Evolutionary conservation across 83 land plant genomes (phyloP).

Genomic region (Picea engelmannii): DNA sequence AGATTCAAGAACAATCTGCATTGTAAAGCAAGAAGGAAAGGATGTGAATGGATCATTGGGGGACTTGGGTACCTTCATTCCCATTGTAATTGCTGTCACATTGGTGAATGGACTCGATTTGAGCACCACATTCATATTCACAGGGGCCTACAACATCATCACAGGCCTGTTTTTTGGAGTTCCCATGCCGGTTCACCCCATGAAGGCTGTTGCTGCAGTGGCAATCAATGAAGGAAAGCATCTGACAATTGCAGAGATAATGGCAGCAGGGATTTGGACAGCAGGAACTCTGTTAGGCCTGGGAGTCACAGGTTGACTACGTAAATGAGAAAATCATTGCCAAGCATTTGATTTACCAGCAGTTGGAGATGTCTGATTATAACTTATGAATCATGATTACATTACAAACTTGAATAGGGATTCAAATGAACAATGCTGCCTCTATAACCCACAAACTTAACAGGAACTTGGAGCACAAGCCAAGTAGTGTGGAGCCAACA

Average conservation of each 20-base stretch:
- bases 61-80: constrained; percentile 82
- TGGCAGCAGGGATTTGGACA: constrained; percentile 67
- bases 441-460: too few relatives aligned
- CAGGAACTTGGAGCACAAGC: too few relatives aligned
- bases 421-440: too few relatives aligned
- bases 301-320: constrained; percentile 49
- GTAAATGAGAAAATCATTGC: constrained; percentile 55
- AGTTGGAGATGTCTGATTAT: constrained; percentile 79
- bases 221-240: constrained; percentile 9
- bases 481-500: too few relatives aligned
- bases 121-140: constrained; percentile 74
- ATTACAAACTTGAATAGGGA: too few relatives aligned
- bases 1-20: not conserved
- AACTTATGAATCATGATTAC: constrained; percentile 17
- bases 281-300: constrained; percentile 55
- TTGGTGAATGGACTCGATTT: constrained; percentile 70
- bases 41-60: constrained; percentile 82
- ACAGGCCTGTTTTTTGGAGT: constrained; percentile 15
- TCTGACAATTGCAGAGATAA: constrained; percentile 56
- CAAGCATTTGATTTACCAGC: constrained; percentile 65
- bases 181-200: constrained; percentile 62
- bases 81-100: constrained; percentile 68
- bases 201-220: constrained; percentile 35
- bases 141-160: not conserved
- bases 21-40: constrained; percentile 25